phyloP scores from a whole-genome alignment of 2,329 filamentous ascomycete species.

The Cladosporium sp. region DNA sequence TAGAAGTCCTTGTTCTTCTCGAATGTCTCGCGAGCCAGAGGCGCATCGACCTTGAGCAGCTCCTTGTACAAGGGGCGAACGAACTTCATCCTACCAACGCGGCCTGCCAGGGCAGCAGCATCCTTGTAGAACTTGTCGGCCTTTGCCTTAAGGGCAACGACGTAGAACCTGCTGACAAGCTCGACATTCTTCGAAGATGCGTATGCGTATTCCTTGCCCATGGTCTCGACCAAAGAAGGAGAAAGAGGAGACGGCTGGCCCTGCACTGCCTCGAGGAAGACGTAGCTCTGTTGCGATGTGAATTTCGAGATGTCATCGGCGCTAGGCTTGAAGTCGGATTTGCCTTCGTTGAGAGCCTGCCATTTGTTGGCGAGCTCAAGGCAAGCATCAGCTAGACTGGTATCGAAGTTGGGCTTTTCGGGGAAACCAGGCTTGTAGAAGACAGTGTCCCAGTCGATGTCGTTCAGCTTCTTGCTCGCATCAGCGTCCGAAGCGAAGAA shows the following conservation, averaged over 20 bases:
- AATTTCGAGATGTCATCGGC: slow-evolving; percentile 70
- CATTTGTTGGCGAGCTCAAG: slow-evolving; percentile 81
- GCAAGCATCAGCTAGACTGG: slow-evolving; percentile 79
- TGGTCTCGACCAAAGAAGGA: slow-evolving; percentile 63
- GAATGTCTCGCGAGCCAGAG: slow-evolving; percentile 78
- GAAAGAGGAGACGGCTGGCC: slow-evolving; percentile 64
- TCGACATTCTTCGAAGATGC: slow-evolving; percentile 80
- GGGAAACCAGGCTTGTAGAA: slow-evolving; percentile 89
- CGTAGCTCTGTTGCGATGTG: slow-evolving; percentile 83
- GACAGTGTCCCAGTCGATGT: slow-evolving; percentile 85
- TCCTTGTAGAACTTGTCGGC: slow-evolving; percentile 69
- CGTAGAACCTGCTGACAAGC: slow-evolving; percentile 76
- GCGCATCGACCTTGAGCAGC: slow-evolving; percentile 71
- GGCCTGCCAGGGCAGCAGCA: slow-evolving; percentile 72
- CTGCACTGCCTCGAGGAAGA: slow-evolving; percentile 82
- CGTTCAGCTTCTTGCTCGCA: slow-evolving; percentile 61
- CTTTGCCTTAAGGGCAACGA: slow-evolving; percentile 73
- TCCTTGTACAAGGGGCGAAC: slow-evolving; percentile 80
- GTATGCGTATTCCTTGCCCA: slow-evolving; percentile 76
- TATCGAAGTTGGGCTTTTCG: slow-evolving; percentile 88
- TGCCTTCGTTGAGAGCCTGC: slow-evolving; percentile 54
- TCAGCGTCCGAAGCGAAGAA: slow-evolving; percentile 75
- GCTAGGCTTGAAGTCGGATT: slow-evolving; percentile 58
- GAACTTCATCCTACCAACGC: slow-evolving; percentile 95
- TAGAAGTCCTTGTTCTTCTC: slow-evolving; percentile 89